These are phyloP conservation scores for Coleophoma cylindrospora DNA, from an alignment of 2,329 filamentous ascomycete genomes.

Conservation along the genomic window DNA sequence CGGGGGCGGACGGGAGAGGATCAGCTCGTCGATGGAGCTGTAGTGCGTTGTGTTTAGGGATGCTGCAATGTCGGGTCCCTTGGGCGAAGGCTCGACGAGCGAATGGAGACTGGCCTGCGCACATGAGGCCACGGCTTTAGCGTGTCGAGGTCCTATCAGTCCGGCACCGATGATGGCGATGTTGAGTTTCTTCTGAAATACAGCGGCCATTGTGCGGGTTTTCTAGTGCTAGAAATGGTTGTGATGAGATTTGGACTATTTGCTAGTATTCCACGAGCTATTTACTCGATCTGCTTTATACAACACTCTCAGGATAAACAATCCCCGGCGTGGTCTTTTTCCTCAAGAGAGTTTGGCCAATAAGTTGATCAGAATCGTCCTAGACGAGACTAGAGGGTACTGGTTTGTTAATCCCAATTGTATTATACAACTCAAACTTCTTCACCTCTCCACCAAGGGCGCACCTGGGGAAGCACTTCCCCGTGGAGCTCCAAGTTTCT, in stretches of 20 bases:
- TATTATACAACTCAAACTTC: too few species aligned
- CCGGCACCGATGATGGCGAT: slow-evolving; percentile 43
- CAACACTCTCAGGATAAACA: too few species aligned
- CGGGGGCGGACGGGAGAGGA: slow-evolving; percentile 34
- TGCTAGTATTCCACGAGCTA: too few species aligned
- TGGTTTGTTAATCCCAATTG: too few species aligned
- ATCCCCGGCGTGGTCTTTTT: too few species aligned
- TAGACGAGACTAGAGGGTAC: too few species aligned
- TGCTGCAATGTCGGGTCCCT: slow-evolving; percentile 28
- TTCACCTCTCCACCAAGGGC: background rate
- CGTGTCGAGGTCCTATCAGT: slow-evolving; percentile 45
- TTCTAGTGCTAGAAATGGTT: background rate
- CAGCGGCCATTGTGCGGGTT: slow-evolving; percentile 1
- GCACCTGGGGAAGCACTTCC: background rate
- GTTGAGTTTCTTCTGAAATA: slow-evolving; percentile 13
- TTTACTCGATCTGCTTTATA: too few species aligned
- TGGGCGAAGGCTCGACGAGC: slow-evolving; percentile 40
- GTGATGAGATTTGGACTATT: too few species aligned
- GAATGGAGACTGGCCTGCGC: slow-evolving; percentile 33
- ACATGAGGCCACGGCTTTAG: slow-evolving; percentile 34
- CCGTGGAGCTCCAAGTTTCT: background rate
- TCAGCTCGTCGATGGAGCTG: slow-evolving; percentile 34
- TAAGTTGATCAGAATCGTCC: too few species aligned
- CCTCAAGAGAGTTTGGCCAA: too few species aligned
- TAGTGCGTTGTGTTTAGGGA: slow-evolving; percentile 33